These are phyloP conservation scores for Candolleomyces aberdarensis DNA, from an alignment of 768 basidiomycete genomes.

Conservation along the genomic window DNA sequence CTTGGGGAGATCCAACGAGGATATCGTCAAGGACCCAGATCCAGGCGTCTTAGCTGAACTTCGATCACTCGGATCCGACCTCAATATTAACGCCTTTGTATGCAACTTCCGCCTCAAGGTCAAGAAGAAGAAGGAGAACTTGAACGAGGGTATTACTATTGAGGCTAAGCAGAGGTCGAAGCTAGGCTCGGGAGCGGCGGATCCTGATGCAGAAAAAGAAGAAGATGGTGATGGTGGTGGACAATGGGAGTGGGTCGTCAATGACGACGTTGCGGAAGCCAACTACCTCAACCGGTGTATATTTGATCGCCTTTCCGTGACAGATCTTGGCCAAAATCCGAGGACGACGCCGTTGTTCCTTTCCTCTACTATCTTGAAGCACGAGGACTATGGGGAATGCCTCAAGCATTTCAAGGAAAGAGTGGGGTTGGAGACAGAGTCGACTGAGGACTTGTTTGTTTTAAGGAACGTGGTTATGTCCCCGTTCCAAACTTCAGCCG, in stretches of 20 bases:
- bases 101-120: conserved; percentile 35
- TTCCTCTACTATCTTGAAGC: conserved; percentile 27
- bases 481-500: conserved; percentile 31
- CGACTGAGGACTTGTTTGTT: conserved; percentile 28
- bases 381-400: conserved; percentile 31
- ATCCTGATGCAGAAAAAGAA: conserved; percentile 1
- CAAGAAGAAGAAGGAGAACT: not conserved
- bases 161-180: not conserved
- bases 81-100: conserved; percentile 43
- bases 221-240: conserved; percentile 14
- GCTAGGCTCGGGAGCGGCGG: not conserved
- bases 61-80: conserved; percentile 31
- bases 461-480: conserved; percentile 39
- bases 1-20: conserved; percentile 24
- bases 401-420: conserved; percentile 34
- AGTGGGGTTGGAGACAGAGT: conserved; percentile 23
- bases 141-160: not conserved
- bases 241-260: conserved; percentile 14
- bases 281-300: conserved; percentile 38
- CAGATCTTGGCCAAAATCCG: conserved; percentile 19
- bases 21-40: conserved; percentile 23
- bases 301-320: conserved; percentile 36
- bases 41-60: conserved; percentile 11
- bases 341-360: conserved; percentile 23
- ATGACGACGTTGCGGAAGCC: conserved; percentile 37